phyloP scores from a whole-genome alignment of 2,329 filamentous ascomycete genomes.

The Scedosporium aurantiacum region DNA sequence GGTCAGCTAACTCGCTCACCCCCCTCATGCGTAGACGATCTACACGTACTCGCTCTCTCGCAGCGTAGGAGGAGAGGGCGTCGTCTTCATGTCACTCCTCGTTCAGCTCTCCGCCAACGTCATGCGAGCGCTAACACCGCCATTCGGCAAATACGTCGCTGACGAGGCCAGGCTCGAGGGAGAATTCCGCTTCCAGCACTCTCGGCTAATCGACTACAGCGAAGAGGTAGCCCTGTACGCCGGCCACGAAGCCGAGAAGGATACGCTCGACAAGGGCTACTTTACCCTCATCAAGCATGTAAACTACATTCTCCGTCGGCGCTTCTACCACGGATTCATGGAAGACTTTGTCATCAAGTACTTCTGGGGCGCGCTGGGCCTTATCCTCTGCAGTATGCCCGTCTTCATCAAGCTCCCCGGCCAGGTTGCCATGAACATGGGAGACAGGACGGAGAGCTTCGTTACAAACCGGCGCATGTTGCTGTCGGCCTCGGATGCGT shows the following conservation, averaged over 20 bases:
- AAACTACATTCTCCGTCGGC: slow-evolving; percentile 80
- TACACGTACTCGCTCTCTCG: slow-evolving; percentile 92
- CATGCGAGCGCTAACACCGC: slow-evolving; percentile 89
- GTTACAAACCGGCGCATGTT: slow-evolving; percentile 90
- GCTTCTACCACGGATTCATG: slow-evolving; percentile 98
- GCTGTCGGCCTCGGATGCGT: slow-evolving; percentile 86
- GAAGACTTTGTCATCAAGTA: slow-evolving; percentile 99
- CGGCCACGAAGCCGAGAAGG: slow-evolving; percentile 89
- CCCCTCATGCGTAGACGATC: slow-evolving; percentile 44
- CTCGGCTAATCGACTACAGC: slow-evolving; percentile 85
- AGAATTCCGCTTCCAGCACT: slow-evolving; percentile 93
- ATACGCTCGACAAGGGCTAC: slow-evolving; percentile 94
- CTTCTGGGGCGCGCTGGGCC: slow-evolving; percentile 89
- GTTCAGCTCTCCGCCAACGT: slow-evolving; percentile 87
- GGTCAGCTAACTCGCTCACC: slow-evolving; percentile 13
- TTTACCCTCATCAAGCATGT: slow-evolving; percentile 99
- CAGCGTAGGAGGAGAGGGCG: slow-evolving; percentile 89
- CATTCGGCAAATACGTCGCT: slow-evolving; percentile 94
- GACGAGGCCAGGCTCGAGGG: slow-evolving; percentile 91
- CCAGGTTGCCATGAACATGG: slow-evolving; percentile 52
- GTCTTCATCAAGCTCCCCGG: slow-evolving; percentile 92
- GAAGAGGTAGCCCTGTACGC: slow-evolving; percentile 90
- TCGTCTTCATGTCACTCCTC: slow-evolving; percentile 89
- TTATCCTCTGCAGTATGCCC: slow-evolving; percentile 85
- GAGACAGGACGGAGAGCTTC: slow-evolving; percentile 64